Base-by-base conservation (phyloP, 352 stramenopile genomes). In the Elongisporangium undulatum region DNA sequence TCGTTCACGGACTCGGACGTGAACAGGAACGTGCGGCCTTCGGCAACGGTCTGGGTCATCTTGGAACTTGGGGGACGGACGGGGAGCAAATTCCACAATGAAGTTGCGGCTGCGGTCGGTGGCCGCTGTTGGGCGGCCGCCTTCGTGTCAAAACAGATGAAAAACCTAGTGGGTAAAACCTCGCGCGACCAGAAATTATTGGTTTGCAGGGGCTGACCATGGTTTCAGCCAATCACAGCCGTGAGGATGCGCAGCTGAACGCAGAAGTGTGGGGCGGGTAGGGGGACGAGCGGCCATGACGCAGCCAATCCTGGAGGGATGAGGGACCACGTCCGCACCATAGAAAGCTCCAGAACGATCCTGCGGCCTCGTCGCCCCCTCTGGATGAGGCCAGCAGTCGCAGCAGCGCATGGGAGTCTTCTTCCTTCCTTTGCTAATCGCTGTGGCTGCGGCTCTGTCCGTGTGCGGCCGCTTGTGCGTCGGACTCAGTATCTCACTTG, bases 1-100 rank as follows among this genome's bases (percentile, higher is more conserved):
- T 99, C 97, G 74, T 99, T 99, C 68, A 99, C 97, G 22, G 96
- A 99, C 76, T 99, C 96, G 58, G 96, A 99, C 56, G 96, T 98
- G 76, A 98, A 98, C 66, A 98, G 83, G 79, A 98, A 98, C 22
- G 82, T 90, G 68, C 85, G 85, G 65, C 80, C 74, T 52, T 66
- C 66, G 49, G 74, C 41, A 48, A 69, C 60, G 57, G 72, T 80
- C 60, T 86, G 76, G 68, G 79, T 89, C 81, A 85, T 89, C 62
- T 72, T 80, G 58, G 55, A 34, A 29, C 51, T 58, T 52, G n/a
- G 54, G 12, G 41, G 13, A 19, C 51, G 20, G 39, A 59, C 61
- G 39, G 60, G 50, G 70, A 77, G 75, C 59, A 72, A 74, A 82
- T 85, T 84, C 64, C 65, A 84, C 69, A 87, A 79, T 87, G 77